A percentile compares a stretch with the other conserved stretches of the same genome.
These are phyloP conservation scores for Cynara cardunculus DNA, from an alignment of 129 eudicot species.

Conservation along the genomic window DNA sequence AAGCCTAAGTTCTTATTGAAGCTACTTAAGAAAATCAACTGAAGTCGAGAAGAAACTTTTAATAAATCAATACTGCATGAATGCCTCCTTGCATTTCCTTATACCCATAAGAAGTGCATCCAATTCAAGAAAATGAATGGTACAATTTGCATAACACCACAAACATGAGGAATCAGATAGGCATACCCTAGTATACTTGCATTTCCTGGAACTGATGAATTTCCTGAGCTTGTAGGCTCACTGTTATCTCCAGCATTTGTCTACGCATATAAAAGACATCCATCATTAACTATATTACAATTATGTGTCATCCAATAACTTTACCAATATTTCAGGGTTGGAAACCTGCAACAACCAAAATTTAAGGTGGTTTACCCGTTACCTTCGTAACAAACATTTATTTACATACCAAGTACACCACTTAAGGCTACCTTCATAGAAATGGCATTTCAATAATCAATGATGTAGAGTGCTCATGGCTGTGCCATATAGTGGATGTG, in stretches of 20 bases:
- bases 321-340: slow-evolving; percentile 6
- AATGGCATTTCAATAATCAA: slow-evolving; percentile 1
- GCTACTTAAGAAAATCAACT: background rate
- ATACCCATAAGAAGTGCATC: background rate
- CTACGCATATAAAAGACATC: slow-evolving; percentile 20
- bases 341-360: background rate
- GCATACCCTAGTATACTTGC: slow-evolving; percentile 89
- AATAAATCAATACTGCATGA: background rate
- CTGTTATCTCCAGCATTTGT: slow-evolving; percentile 49
- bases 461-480: background rate
- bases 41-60: background rate
- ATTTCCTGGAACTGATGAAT: slow-evolving; percentile 58
- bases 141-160: background rate
- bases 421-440: background rate
- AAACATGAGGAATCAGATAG: background rate
- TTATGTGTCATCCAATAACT: background rate
- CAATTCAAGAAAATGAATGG: background rate
- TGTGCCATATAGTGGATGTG: slow-evolving; percentile 1
- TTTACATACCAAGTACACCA: background rate
- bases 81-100: background rate
- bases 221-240: slow-evolving; percentile 47
- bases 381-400: background rate
- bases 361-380: background rate
- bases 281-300: background rate
- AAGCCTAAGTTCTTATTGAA: background rate